Conservation (phyloP, 768 basidiomycete genomes). For the Trametes elegans region DNA sequence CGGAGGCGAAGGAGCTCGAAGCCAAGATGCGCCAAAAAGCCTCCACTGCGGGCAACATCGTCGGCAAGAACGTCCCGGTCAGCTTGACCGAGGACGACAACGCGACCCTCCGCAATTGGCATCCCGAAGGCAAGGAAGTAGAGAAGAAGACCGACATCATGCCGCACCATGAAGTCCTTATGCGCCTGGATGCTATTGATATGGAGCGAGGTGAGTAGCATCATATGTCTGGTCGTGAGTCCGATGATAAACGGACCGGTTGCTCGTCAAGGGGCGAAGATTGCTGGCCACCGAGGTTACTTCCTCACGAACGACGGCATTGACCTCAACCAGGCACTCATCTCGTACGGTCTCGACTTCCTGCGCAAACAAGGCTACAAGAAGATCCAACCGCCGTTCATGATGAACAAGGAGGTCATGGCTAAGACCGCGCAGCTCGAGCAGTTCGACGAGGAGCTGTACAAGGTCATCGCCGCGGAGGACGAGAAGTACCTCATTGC, state of each 20-base stretch:
- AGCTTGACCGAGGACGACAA: constrained; percentile 97
- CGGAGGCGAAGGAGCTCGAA: constrained; percentile 77
- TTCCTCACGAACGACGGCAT: constrained; percentile 95
- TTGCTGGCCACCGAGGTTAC: constrained; percentile 94
- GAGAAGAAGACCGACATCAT: constrained; percentile 75
- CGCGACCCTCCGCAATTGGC: constrained; percentile 74
- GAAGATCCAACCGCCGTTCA: constrained; percentile 95
- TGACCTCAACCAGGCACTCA: constrained; percentile 95
- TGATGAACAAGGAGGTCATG: constrained; percentile 99
- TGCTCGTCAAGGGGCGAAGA: constrained; percentile 67
- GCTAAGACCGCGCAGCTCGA: constrained; percentile 96
- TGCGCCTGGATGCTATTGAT: constrained; percentile 93
- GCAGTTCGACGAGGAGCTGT: constrained; percentile 98
- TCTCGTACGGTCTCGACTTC: constrained; percentile 94
- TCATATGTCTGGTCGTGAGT: neutral
- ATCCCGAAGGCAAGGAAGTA: constrained; percentile 75
- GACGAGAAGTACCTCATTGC: constrained; percentile 99
- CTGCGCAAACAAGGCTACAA: constrained; percentile 79
- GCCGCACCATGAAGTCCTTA: constrained; percentile 96
- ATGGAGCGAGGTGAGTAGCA: constrained; percentile 82
- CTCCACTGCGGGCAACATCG: constrained; percentile 85
- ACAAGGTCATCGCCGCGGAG: constrained; percentile 90
- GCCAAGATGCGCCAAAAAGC: constrained; percentile 77
- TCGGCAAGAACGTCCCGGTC: constrained; percentile 82
- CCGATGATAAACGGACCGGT: neutral